Evolutionary conservation across 345 rosid species (phyloP), one percentile per base, ranked within the genome.

Genomic region (Hevea brasiliensis): DNA sequence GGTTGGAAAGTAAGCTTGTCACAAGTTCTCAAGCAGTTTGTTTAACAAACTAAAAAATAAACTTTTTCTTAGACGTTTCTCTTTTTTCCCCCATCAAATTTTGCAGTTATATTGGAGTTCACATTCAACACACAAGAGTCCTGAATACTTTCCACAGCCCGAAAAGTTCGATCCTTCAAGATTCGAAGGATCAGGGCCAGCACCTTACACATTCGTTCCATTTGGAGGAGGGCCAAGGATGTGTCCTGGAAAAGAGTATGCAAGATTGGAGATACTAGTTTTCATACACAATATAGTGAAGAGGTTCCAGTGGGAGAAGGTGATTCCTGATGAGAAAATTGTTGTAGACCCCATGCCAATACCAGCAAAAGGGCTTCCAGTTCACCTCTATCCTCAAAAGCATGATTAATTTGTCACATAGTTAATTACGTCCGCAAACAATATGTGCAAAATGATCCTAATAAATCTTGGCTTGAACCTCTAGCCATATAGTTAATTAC

Each of bases 191-290:
- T 42, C 8, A 1, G 76, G 76, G 1, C 76, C 69, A 40, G 76
- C 76, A 1, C 69, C 76, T 7, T 72, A 72, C 24, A 72, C 62
- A 2, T 72, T 50, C 17, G 76, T 72, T 13, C 76, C 76, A 63
- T 72, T 72, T 40, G 76, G 76, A 62, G 76, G 76, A 53, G 76
- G 76, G 5, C 76, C 76, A 23, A 63, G 76, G 27, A 63, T 72
- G 76, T 72, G 76, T 53, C 76, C 69, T 9, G 69, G 76, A 9
- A 62, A 63, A 63, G 75, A 72, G 21, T 72, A 72, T 37, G 76
- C 76, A 41, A 63, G 76, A 62, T 53, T 72, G 62, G 69, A 72
- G 42, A 72, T 72, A 3, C 61, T 72, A 8, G 69, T 72, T 41
- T 72, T 63, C 32, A 50, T 72, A 27, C 69, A 72, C 53, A 72